phyloP scores from a whole-genome alignment of 768 basidiomycete species.

The Suillus bovinus region DNA sequence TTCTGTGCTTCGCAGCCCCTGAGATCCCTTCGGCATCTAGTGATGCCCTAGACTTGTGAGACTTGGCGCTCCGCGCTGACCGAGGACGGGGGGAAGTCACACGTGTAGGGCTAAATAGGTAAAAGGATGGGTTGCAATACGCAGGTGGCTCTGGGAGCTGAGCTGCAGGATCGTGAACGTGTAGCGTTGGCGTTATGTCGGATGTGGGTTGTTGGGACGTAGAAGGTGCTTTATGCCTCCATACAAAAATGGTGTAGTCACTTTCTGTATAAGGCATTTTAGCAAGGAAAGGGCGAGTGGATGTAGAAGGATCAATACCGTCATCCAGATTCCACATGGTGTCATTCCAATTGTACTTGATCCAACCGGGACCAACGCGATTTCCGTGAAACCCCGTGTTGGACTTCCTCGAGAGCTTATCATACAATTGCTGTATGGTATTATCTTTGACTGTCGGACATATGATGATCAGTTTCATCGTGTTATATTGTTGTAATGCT shows the following conservation, averaged over 20 bases:
- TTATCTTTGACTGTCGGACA: conserved; percentile 70
- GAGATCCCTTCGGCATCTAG: conserved; percentile 29
- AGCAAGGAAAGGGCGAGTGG: not conserved
- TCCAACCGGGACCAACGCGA: conserved; percentile 73
- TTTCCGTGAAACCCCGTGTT: conserved; percentile 57
- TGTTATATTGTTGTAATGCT: conserved; percentile 29
- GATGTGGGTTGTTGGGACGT: conserved; percentile 19
- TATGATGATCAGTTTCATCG: conserved; percentile 13
- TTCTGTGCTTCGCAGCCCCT: conserved; percentile 63
- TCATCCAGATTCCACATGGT: conserved; percentile 88
- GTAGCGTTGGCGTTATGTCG: conserved; percentile 40
- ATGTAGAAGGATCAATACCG: conserved; percentile 46
- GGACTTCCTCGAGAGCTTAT: conserved; percentile 70
- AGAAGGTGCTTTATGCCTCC: conserved; percentile 56
- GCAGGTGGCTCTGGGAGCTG: conserved; percentile 61
- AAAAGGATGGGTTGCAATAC: conserved; percentile 73
- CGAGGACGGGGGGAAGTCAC: conserved; percentile 31
- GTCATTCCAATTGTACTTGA: conserved; percentile 84
- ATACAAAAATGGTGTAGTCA: conserved; percentile 85
- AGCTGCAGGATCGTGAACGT: conserved; percentile 60
- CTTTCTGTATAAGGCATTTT: conserved; percentile 51
- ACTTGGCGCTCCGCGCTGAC: conserved; percentile 37
- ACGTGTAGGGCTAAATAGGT: conserved; percentile 47
- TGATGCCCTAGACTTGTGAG: conserved; percentile 34
- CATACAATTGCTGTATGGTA: conserved; percentile 59